phyloP scores from a whole-genome alignment of 176 grass and related monocot genomes.

The Thinopyrum elongatum region DNA sequence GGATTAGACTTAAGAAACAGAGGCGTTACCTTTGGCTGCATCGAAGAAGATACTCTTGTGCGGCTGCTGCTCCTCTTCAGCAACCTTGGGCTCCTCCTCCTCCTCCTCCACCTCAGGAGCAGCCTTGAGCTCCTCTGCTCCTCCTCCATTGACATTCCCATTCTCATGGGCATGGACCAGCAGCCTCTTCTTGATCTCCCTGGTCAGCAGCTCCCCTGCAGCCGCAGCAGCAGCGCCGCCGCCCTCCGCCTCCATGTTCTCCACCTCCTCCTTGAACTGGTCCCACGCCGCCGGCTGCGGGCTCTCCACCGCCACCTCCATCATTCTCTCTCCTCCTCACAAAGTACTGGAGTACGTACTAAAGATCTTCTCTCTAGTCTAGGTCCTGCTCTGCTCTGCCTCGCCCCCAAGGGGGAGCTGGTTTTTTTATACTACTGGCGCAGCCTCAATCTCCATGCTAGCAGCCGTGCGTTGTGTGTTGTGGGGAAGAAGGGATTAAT shows the following conservation, averaged over 20 bases:
- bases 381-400: background rate
- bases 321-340: background rate
- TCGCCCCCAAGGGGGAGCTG: background rate
- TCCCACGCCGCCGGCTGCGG: conserved; percentile 24
- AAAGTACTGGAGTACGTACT: background rate
- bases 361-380: background rate
- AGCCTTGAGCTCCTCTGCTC: background rate
- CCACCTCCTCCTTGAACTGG: conserved; percentile 31
- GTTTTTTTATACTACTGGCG: background rate
- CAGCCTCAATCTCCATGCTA: background rate
- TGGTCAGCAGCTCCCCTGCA: conserved; percentile 30
- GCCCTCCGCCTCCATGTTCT: conserved; percentile 30
- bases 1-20: too few relatives aligned
- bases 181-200: conserved; percentile 32
- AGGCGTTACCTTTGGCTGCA: conserved; percentile 42
- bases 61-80: background rate
- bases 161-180: background rate
- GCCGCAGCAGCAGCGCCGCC: background rate
- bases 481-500: background rate
- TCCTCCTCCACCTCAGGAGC: background rate
- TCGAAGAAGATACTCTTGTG: conserved; percentile 42
- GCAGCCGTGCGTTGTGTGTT: background rate
- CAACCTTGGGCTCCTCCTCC: background rate
- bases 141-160: background rate
- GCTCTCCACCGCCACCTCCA: conserved; percentile 51